These are phyloP conservation scores for Coemansia sp. DNA, from an alignment of 192 early-diverging fungal genomes.

Conservation along the genomic window DNA sequence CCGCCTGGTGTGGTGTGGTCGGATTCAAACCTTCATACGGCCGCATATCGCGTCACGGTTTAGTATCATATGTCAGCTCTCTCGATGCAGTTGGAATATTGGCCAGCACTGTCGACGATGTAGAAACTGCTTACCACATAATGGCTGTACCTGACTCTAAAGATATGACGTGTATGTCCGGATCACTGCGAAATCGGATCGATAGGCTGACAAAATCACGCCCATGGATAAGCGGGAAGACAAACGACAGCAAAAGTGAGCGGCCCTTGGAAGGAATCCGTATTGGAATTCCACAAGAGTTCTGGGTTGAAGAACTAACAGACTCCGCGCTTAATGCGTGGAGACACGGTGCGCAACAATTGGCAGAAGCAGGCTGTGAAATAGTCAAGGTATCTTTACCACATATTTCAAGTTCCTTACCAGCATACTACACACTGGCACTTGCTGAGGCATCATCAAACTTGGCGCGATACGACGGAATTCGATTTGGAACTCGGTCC, in stretches of 20 bases:
- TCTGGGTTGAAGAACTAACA: slow-evolving; percentile 73
- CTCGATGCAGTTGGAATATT: slow-evolving; percentile 89
- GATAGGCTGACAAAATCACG: slow-evolving; percentile 8
- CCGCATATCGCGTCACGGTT: slow-evolving; percentile 75
- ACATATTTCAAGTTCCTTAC: slow-evolving; percentile 66
- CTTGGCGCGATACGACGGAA: slow-evolving; percentile 82
- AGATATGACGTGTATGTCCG: slow-evolving; percentile 61
- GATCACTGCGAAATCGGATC: slow-evolving; percentile 38
- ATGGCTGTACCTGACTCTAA: slow-evolving; percentile 25
- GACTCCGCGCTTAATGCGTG: slow-evolving; percentile 58
- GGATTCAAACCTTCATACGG: slow-evolving; percentile 96
- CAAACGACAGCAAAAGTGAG: not conserved
- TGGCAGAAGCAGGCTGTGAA: slow-evolving; percentile 64
- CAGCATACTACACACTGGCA: slow-evolving; percentile 85
- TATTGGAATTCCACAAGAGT: slow-evolving; percentile 70
- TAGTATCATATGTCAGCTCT: slow-evolving; percentile 82
- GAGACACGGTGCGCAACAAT: slow-evolving; percentile 56
- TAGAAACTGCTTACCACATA: slow-evolving; percentile 9
- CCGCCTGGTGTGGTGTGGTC: slow-evolving; percentile 88
- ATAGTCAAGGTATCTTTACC: slow-evolving; percentile 72
- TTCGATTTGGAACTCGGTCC: slow-evolving; percentile 69
- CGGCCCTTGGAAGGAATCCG: slow-evolving; percentile 52
- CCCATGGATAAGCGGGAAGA: slow-evolving; percentile 6
- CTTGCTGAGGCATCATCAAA: slow-evolving; percentile 91
- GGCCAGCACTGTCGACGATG: slow-evolving; percentile 59